These are phyloP conservation scores for Ophiorrhiza pumila DNA, from an alignment of 257 asterid genomes.

Conservation along the genomic window DNA sequence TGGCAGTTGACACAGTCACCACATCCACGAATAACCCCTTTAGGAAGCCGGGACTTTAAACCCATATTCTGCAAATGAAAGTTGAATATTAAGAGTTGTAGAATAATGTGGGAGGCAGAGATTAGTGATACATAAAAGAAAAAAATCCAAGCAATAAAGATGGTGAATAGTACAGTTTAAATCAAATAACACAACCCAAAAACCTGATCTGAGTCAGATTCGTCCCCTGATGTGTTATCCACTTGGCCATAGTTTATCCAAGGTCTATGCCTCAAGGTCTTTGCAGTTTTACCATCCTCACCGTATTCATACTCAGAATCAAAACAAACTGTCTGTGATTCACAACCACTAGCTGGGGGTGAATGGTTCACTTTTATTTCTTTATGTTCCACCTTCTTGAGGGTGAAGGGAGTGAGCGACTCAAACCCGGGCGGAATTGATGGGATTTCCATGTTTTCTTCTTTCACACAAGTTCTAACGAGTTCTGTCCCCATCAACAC, in stretches of 20 bases:
- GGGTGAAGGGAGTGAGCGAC: constrained; percentile 65
- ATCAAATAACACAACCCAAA: background rate
- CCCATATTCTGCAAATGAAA: constrained; percentile 38
- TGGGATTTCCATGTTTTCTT: constrained; percentile 67
- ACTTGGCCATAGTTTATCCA: constrained; percentile 47
- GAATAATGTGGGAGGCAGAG: background rate
- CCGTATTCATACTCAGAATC: constrained; percentile 38
- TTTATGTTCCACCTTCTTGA: constrained; percentile 50
- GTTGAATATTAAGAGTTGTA: constrained; percentile 13
- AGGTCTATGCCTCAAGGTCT: constrained; percentile 51
- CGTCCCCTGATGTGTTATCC: constrained; percentile 63
- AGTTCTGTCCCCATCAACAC: constrained; percentile 74
- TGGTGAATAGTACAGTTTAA: background rate
- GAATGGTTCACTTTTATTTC: constrained; percentile 31
- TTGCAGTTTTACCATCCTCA: constrained; percentile 42
- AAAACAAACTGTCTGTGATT: constrained; percentile 28
- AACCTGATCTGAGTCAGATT: constrained; percentile 68
- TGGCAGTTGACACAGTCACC: constrained; percentile 76
- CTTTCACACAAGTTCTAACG: constrained; percentile 62
- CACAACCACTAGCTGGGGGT: constrained; percentile 36
- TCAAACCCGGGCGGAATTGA: constrained; percentile 95
- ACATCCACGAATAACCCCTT: constrained; percentile 90
- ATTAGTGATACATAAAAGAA: background rate
- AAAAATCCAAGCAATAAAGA: background rate
- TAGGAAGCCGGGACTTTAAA: constrained; percentile 50